phyloP scores from a whole-genome alignment of 768 basidiomycete species.

The Suillus weaverae region DNA sequence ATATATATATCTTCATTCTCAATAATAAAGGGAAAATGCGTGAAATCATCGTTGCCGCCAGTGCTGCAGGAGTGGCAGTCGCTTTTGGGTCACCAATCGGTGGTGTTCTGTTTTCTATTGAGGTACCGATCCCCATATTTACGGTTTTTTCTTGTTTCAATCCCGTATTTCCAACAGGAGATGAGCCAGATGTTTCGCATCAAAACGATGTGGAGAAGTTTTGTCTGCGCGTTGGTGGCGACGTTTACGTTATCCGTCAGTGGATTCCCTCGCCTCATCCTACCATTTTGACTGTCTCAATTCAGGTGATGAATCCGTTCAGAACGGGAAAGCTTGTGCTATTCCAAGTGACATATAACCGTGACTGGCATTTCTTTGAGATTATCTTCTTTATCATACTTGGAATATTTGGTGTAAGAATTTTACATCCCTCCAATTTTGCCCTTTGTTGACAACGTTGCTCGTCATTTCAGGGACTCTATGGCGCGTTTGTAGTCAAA shows the following conservation, averaged over 20 bases:
- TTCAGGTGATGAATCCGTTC: slow-evolving; percentile 95
- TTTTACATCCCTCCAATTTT: not conserved
- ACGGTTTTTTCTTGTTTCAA: slow-evolving; percentile 1
- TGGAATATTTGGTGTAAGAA: slow-evolving; percentile 88
- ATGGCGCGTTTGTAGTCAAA: slow-evolving; percentile 96
- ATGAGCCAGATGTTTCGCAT: slow-evolving; percentile 98
- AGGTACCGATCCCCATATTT: slow-evolving; percentile 47
- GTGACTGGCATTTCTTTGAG: slow-evolving; percentile 99
- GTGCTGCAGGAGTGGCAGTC: slow-evolving; percentile 97
- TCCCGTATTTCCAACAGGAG: slow-evolving; percentile 56
- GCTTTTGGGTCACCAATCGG: slow-evolving; percentile 99
- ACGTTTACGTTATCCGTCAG: slow-evolving; percentile 93
- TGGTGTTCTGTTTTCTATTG: slow-evolving; percentile 96
- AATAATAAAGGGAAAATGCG: slow-evolving; percentile 65
- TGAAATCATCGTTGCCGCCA: slow-evolving; percentile 92
- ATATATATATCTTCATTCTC: slow-evolving; percentile 15
- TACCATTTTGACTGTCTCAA: slow-evolving; percentile 15
- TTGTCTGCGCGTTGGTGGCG: slow-evolving; percentile 95
- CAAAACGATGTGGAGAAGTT: slow-evolving; percentile 98
- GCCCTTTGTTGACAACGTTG: slow-evolving; percentile 8
- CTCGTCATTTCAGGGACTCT: slow-evolving; percentile 68
- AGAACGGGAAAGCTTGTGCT: slow-evolving; percentile 96
- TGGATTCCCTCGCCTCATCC: slow-evolving; percentile 24
- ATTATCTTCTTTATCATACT: slow-evolving; percentile 95
- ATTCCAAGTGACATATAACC: slow-evolving; percentile 96